phyloP scores from a whole-genome alignment of 768 basidiomycete genomes.

The Dentipellis sp. region DNA sequence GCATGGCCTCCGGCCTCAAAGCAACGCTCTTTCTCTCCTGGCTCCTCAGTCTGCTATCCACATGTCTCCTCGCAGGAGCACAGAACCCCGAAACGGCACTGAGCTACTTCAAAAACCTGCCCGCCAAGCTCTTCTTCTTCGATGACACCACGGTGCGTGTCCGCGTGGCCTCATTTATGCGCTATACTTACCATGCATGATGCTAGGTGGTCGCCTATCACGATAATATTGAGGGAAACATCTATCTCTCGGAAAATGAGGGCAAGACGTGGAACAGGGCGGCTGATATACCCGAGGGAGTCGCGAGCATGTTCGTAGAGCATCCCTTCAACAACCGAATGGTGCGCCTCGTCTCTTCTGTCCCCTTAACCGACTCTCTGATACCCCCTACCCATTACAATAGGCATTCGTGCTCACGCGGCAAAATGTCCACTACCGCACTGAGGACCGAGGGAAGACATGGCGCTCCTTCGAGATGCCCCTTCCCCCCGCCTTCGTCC shows the following conservation, averaged over 20 bases:
- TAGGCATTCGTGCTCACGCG: slow-evolving; percentile 85
- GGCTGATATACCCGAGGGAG: slow-evolving; percentile 44
- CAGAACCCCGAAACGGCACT: slow-evolving; percentile 19
- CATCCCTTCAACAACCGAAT: slow-evolving; percentile 75
- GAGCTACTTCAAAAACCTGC: slow-evolving; percentile 59
- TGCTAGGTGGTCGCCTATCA: slow-evolving; percentile 68
- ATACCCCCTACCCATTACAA: neutral
- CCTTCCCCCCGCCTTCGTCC: slow-evolving; percentile 44
- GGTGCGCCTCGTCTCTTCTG: neutral
- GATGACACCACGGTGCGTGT: slow-evolving; percentile 76
- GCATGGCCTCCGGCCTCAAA: neutral
- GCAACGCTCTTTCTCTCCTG: neutral
- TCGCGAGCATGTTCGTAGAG: slow-evolving; percentile 64
- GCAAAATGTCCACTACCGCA: slow-evolving; percentile 74
- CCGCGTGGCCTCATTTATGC: neutral
- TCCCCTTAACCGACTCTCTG: neutral
- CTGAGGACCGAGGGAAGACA: slow-evolving; percentile 77
- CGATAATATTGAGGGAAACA: slow-evolving; percentile 55
- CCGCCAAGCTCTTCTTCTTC: slow-evolving; percentile 80
- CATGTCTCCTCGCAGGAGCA: slow-evolving; percentile 2
- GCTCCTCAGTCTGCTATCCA: slow-evolving; percentile 2
- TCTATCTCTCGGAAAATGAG: slow-evolving; percentile 81
- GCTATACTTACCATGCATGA: neutral
- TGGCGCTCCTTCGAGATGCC: slow-evolving; percentile 80
- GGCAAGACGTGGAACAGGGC: slow-evolving; percentile 60